A percentile compares a stretch with the other conserved stretches of the same genome.
Evolutionary conservation across 2,329 filamentous ascomycete genomes (phyloP).

Genomic region (Pseudopithomyces maydicus): DNA sequence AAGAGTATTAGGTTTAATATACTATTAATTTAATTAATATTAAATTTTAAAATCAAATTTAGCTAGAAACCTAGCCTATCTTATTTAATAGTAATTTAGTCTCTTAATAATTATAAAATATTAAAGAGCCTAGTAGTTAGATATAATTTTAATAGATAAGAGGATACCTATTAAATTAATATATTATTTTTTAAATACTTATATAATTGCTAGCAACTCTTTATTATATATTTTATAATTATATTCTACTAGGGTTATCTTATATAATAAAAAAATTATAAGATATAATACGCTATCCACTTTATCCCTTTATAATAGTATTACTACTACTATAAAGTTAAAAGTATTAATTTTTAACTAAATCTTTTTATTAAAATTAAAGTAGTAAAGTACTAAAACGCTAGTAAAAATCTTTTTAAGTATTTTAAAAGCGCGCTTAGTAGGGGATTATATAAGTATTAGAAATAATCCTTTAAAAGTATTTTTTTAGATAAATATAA

Average conservation of each 20-base stretch:
- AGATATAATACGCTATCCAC: neutral
- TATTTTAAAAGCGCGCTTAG: too few relatives aligned
- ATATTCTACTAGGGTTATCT: neutral
- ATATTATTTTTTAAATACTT: neutral
- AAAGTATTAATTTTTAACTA: neutral
- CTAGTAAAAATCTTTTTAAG: neutral
- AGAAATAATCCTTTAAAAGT: neutral
- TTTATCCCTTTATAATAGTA: neutral
- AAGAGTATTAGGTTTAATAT: neutral
- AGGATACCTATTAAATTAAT: neutral
- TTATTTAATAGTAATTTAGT: neutral
- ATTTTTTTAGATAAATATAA: neutral
- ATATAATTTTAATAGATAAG: neutral
- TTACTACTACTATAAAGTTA: neutral
- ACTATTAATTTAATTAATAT: neutral
- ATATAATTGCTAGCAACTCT: neutral
- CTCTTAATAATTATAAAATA: neutral
- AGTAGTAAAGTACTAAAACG: neutral
- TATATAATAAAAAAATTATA: neutral
- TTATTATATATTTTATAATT: neutral
- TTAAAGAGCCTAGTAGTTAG: neutral
- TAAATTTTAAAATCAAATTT: neutral
- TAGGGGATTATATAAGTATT: neutral
- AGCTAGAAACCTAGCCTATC: neutral
- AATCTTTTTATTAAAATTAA: neutral